These are phyloP conservation scores for Monilinia vaccinii-corymbosi DNA, from an alignment of 2,329 filamentous ascomycete species.

Conservation along the genomic window DNA sequence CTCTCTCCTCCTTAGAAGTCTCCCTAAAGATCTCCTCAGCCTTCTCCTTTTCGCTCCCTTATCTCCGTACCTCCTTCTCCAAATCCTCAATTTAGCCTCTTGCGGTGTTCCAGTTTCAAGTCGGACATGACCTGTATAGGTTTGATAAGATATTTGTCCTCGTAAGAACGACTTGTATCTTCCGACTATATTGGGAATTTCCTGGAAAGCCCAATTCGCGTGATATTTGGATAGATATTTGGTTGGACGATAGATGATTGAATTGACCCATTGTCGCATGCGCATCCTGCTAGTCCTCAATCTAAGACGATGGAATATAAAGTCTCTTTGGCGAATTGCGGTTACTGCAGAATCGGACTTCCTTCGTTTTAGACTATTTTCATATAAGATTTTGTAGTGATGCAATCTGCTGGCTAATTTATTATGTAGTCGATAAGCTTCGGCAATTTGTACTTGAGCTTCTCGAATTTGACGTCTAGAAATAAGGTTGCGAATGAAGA, in stretches of 20 bases:
- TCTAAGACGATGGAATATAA: background rate
- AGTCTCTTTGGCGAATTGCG: slow-evolving; percentile 11
- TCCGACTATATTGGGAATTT: background rate
- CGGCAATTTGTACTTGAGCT: slow-evolving; percentile 15
- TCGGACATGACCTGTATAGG: background rate
- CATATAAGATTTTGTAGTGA: slow-evolving; percentile 1
- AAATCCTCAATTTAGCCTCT: background rate
- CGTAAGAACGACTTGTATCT: background rate
- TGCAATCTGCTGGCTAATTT: background rate
- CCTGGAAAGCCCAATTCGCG: background rate
- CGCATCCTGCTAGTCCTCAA: slow-evolving; percentile 1
- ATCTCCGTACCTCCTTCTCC: background rate
- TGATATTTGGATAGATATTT: background rate
- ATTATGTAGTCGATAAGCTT: slow-evolving; percentile 12
- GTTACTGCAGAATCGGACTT: background rate
- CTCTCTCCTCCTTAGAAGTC: background rate
- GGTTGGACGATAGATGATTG: background rate
- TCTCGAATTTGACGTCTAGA: slow-evolving; percentile 13
- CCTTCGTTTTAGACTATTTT: background rate
- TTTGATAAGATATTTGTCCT: background rate
- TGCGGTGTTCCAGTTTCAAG: background rate
- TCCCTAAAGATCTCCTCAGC: background rate
- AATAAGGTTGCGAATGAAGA: slow-evolving; percentile 18
- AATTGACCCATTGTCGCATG: slow-evolving; percentile 2
- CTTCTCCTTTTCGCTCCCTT: background rate